Conservation (phyloP, 1,284 basidiomycete species). For the Chondrostereum purpureum region DNA sequence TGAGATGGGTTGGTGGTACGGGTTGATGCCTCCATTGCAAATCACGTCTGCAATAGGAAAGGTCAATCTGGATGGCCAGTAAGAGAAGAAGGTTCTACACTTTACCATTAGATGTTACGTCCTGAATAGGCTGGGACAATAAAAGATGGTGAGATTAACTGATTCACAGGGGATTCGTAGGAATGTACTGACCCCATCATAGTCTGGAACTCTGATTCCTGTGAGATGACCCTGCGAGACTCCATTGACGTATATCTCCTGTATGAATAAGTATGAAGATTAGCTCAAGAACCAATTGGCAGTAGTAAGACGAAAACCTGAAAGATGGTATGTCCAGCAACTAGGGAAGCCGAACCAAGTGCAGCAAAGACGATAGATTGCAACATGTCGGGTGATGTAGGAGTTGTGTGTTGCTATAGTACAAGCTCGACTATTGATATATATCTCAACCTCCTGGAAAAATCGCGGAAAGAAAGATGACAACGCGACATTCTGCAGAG, state of each 20-base stretch:
- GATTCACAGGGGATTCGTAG: neutral
- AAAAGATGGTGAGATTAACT: neutral
- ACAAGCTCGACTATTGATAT: neutral
- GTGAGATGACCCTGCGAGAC: conserved; percentile 25
- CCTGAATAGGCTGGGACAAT: conserved; percentile 37
- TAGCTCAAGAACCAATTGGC: no score
- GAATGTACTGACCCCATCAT: conserved; percentile 37
- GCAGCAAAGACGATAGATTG: neutral
- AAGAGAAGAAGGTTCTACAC: no score
- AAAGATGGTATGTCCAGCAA: conserved; percentile 22
- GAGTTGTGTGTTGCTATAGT: neutral
- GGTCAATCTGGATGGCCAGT: neutral
- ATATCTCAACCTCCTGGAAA: neutral
- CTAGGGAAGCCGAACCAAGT: conserved; percentile 8
- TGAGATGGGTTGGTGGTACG: conserved; percentile 48
- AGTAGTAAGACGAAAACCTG: conserved; percentile 13
- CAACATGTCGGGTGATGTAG: neutral
- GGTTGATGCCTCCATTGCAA: conserved; percentile 58
- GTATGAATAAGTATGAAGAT: neutral
- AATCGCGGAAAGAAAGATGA: neutral
- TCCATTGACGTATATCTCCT: conserved; percentile 27
- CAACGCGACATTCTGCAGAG: neutral
- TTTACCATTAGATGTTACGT: conserved; percentile 43
- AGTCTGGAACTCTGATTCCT: conserved; percentile 28
- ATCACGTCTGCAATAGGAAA: conserved; percentile 32